Evolutionary conservation across 768 basidiomycete genomes (phyloP).

Genomic region (Gymnopilus junonius): DNA sequence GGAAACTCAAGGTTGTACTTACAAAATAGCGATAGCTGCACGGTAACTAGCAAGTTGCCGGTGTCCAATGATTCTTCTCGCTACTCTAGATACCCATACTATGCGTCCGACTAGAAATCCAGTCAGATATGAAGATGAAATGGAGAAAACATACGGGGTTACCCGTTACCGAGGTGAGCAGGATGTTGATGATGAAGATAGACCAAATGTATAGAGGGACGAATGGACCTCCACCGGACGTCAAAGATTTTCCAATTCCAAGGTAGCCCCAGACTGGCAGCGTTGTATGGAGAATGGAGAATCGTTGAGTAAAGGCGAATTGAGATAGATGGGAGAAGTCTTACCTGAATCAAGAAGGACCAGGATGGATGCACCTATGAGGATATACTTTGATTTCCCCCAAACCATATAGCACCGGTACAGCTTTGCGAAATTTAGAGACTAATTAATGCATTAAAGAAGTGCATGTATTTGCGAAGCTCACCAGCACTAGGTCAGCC

Average conservation of each 20-base stretch:
- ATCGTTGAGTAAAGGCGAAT: too few species aligned
- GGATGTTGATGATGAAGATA: slow-evolving; percentile 30
- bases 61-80: neutral
- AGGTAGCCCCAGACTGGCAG: slow-evolving; percentile 16
- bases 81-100: slow-evolving; percentile 10
- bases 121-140: neutral
- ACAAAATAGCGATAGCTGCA: slow-evolving; percentile 11
- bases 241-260: neutral
- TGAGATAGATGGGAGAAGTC: too few species aligned
- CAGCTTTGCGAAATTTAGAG: neutral
- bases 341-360: slow-evolving; percentile 18
- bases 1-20: neutral
- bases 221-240: neutral
- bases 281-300: neutral
- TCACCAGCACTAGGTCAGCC: slow-evolving; percentile 8
- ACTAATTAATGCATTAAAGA: neutral
- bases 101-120: slow-evolving; percentile 6
- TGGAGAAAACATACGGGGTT: neutral
- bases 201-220: slow-evolving; percentile 26
- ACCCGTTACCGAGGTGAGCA: slow-evolving; percentile 31
- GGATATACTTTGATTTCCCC: slow-evolving; percentile 18
- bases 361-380: slow-evolving; percentile 11
- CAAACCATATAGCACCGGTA: slow-evolving; percentile 22
- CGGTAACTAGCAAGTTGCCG: slow-evolving; percentile 3
- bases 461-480: too few species aligned